Evolutionary conservation across 2,329 filamentous ascomycete genomes (phyloP).

Genomic region (Aspergillus ochraceus): DNA sequence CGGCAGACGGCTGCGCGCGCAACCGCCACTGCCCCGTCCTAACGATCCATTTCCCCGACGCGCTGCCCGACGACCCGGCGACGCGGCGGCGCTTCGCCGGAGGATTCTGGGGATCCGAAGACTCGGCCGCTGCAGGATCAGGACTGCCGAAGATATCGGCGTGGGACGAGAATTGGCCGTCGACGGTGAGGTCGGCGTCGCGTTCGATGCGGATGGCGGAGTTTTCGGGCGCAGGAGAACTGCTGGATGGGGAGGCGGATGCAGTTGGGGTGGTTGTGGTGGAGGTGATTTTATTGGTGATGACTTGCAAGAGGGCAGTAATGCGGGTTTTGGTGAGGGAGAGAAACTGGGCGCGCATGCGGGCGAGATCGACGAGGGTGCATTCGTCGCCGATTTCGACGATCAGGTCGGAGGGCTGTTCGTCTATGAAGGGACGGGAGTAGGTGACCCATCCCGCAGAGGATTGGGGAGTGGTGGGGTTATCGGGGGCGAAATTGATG

Average conservation of each 20-base stretch:
- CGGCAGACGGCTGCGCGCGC: slow-evolving; percentile 57
- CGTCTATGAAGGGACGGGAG: slow-evolving; percentile 81
- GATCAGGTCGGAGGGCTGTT: slow-evolving; percentile 69
- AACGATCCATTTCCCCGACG: slow-evolving; percentile 58
- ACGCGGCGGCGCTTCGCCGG: slow-evolving; percentile 12
- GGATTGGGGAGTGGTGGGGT: slow-evolving; percentile 11
- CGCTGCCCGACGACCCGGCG: slow-evolving; percentile 15
- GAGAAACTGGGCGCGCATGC: slow-evolving; percentile 69
- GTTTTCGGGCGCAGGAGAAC: not conserved
- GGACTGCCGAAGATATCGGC: slow-evolving; percentile 2
- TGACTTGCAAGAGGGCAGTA: slow-evolving; percentile 71
- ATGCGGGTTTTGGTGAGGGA: slow-evolving; percentile 69
- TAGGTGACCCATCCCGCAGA: slow-evolving; percentile 68
- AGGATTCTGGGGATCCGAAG: not conserved
- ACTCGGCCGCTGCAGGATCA: slow-evolving; percentile 2
- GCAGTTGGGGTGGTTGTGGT: not conserved
- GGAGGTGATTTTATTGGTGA: slow-evolving; percentile 73
- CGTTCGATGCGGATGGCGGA: slow-evolving; percentile 55
- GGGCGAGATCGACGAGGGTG: slow-evolving; percentile 56
- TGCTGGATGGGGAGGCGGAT: not conserved
- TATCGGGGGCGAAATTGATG: slow-evolving; percentile 63
- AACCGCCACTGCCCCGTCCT: slow-evolving; percentile 71
- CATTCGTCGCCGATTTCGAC: slow-evolving; percentile 74
- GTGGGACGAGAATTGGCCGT: slow-evolving; percentile 34
- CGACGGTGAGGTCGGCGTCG: slow-evolving; percentile 43